Evolutionary conservation across 495 filamentous ascomycete species (phyloP), one percentile per base, ranked within the genome.

Genomic region (Chaetomium tenue): DNA sequence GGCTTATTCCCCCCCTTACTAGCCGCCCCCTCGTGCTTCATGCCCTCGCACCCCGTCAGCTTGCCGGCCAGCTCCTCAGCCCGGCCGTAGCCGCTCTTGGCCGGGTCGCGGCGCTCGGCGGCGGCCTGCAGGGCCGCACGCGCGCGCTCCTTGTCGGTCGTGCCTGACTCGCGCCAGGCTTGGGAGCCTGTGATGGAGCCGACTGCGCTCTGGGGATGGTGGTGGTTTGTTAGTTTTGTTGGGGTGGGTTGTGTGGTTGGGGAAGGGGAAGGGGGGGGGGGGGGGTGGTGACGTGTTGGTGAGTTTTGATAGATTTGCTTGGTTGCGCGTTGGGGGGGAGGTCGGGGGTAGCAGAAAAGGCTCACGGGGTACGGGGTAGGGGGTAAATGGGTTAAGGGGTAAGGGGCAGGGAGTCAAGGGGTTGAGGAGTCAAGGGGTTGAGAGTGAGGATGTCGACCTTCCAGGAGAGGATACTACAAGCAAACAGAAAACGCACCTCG

Each of bases 81-180:
- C 30, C 74, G 72, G n/a, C 80, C 80, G 58, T 72, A 81, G 3
- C 80, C 80, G 26, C 70, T 62, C 9, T 68, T 63, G 18, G 70
- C 63, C 5, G 77, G 72, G 64, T 82, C 74, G 50, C 79, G 76
- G 22, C 69, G 63, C 53, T 81, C 74, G 61, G 69, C 68, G 3
- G 77, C 80, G 7, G 72, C 66, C 57, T 79, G 76, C 75, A 82
- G 71, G 3, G 73, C 30, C 7, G 78, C 73, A 16, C 77, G 69
- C 37, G 76, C 80, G 60, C 77, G 75, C 20, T 76, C 74, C 66
- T 81, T 81, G 67, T 75, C 79, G 58, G 81, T 77, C 61, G 77
- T 76, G 61, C 80, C 80, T 11, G 79, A 77, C 9, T 23, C 61
- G 15, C 70, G 74, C 80, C 80, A 82, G 6, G 77, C 70, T 16